These are phyloP conservation scores for Gloeopeniophorella convolvens DNA, from an alignment of 768 basidiomycete species.

Conservation along the genomic window DNA sequence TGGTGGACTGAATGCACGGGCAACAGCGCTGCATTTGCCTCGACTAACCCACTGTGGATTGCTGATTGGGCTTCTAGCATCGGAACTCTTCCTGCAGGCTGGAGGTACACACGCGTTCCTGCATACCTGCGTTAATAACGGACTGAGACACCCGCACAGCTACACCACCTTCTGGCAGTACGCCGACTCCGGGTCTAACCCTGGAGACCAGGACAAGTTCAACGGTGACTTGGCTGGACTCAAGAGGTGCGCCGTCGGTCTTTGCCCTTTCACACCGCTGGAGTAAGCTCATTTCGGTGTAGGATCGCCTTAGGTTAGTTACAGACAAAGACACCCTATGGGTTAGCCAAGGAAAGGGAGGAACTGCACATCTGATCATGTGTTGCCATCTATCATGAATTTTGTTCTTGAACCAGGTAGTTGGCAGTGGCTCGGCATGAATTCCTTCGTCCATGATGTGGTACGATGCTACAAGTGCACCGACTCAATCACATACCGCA, in stretches of 20 bases:
- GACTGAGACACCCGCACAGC: conserved; percentile 23
- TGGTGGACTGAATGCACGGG: conserved; percentile 69
- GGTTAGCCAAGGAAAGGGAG: too few relatives aligned
- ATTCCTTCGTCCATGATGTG: too few relatives aligned
- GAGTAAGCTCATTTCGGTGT: neutral
- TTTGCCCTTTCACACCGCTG: neutral
- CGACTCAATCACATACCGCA: too few relatives aligned
- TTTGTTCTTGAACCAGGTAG: too few relatives aligned
- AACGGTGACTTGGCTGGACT: conserved; percentile 45
- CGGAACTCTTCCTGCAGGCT: conserved; percentile 57
- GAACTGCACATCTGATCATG: too few relatives aligned
- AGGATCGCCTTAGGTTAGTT: neutral
- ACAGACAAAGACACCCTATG: too few relatives aligned
- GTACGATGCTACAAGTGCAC: too few relatives aligned
- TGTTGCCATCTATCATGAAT: too few relatives aligned
- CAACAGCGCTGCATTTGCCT: conserved; percentile 44
- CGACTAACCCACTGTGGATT: conserved; percentile 54
- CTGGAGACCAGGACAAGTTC: conserved; percentile 54
- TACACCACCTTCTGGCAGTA: conserved; percentile 59
- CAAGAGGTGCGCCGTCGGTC: conserved; percentile 32
- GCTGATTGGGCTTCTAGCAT: conserved; percentile 44
- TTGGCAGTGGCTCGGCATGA: too few relatives aligned
- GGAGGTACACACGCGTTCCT: conserved; percentile 32
- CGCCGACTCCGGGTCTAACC: conserved; percentile 47
- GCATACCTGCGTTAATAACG: neutral